Conservation (phyloP, 139 green algal species). For the Chlamydomonas schloesseri region DNA sequence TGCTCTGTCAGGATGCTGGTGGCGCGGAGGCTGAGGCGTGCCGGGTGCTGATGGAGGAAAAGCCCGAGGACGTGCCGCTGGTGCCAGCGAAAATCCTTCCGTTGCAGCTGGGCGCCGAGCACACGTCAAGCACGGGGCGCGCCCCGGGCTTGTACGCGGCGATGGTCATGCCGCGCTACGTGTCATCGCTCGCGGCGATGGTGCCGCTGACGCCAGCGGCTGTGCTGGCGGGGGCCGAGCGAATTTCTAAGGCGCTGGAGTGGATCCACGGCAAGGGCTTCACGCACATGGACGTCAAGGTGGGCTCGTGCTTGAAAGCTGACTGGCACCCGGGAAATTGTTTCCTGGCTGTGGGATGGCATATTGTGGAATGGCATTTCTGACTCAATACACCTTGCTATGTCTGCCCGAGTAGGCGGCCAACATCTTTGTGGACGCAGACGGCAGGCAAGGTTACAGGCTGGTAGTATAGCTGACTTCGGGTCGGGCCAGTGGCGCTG, state of each 20-base stretch:
- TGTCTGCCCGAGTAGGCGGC: too few species aligned
- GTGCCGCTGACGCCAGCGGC: not conserved
- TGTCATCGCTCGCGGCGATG: not conserved
- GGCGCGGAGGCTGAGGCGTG: not conserved
- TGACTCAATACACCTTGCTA: too few species aligned
- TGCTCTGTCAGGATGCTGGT: not conserved
- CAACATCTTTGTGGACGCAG: not conserved
- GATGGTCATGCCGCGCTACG: not conserved
- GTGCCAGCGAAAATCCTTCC: not conserved
- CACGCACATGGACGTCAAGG: slow-evolving; percentile 38
- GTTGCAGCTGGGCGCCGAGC: not conserved
- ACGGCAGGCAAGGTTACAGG: not conserved
- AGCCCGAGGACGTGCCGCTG: not conserved
- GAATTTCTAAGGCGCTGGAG: slow-evolving; percentile 15
- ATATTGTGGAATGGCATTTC: too few species aligned
- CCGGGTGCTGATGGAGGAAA: not conserved
- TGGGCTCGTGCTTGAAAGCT: too few species aligned
- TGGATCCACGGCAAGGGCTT: slow-evolving; percentile 19
- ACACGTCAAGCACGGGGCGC: not conserved
- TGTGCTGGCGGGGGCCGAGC: not conserved
- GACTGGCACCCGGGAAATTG: too few species aligned
- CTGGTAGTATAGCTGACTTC: too few species aligned
- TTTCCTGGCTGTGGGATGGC: too few species aligned
- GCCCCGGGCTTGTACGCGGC: not conserved
- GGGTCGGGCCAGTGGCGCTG: too few species aligned